Conservation (phyloP, 176 grass and related monocot genomes). For the Triticum timopheevii region DNA sequence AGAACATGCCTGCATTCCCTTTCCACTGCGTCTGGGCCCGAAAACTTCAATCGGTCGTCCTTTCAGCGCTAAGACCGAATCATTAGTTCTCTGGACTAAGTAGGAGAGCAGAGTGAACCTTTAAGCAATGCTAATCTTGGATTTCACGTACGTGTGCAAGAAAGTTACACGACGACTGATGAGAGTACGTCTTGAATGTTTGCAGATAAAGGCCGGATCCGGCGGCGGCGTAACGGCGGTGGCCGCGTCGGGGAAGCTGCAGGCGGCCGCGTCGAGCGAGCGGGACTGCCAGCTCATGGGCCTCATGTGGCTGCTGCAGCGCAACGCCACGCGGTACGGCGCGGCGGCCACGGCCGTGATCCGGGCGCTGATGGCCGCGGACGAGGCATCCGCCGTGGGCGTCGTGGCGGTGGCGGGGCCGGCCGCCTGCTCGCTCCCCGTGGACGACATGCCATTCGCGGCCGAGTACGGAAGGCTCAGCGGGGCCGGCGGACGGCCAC, state of each 20-base stretch:
- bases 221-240: not conserved
- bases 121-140: not conserved
- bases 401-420: slow-evolving; percentile 26
- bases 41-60: not conserved
- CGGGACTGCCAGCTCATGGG: slow-evolving; percentile 93
- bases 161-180: not conserved
- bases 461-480: slow-evolving; percentile 55
- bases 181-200: not conserved
- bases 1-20: slow-evolving; percentile 27
- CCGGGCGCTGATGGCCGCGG: slow-evolving; percentile 76
- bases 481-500: not conserved
- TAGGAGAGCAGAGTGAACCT: not conserved
- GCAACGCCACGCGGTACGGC: slow-evolving; percentile 77
- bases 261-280: slow-evolving; percentile 15
- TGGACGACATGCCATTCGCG: slow-evolving; percentile 64
- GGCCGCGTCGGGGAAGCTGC: slow-evolving; percentile 7
- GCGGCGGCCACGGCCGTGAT: slow-evolving; percentile 54
- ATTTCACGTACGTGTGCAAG: not conserved
- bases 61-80: not conserved
- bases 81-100: not conserved
- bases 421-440: slow-evolving; percentile 56
- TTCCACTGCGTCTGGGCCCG: slow-evolving; percentile 2
- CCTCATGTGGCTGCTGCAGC: slow-evolving; percentile 80
- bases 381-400: slow-evolving; percentile 43
- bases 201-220: slow-evolving; percentile 44